Evolutionary conservation across 306 rosid genomes (phyloP).

Genomic region (Dryas alaskensis): DNA sequence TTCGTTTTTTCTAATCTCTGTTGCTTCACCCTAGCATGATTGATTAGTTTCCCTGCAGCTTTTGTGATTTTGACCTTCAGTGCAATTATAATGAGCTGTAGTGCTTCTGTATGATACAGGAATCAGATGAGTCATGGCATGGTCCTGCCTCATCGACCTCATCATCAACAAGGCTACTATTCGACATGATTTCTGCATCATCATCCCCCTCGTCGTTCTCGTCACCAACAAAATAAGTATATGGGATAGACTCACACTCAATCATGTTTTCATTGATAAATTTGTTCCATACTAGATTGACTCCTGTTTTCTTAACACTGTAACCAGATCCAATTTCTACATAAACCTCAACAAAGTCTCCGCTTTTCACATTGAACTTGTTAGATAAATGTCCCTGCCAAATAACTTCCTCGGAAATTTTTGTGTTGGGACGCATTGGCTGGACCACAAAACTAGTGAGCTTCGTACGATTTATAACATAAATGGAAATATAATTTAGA

Average conservation of each 20-base stretch:
- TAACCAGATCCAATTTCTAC: neutral
- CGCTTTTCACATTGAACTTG: conserved; percentile 5
- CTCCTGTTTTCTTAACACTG: conserved; percentile 21
- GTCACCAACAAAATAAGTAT: neutral
- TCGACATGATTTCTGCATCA: too few relatives aligned
- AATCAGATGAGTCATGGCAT: neutral
- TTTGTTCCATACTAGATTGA: neutral
- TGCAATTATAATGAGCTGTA: too few relatives aligned
- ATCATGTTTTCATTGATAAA: neutral
- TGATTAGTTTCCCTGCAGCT: too few relatives aligned
- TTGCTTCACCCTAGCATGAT: too few relatives aligned
- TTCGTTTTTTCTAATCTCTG: too few relatives aligned
- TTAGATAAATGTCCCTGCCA: conserved; percentile 26
- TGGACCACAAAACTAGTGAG: neutral
- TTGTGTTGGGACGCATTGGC: neutral
- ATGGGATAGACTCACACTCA: neutral
- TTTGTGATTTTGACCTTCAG: too few relatives aligned
- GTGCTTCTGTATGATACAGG: too few relatives aligned
- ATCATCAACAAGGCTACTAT: neutral
- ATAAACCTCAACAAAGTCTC: conserved; percentile 17
- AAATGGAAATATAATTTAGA: neutral
- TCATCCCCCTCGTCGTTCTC: too few relatives aligned
- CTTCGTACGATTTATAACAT: conserved; percentile 17
- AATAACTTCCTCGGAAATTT: conserved; percentile 11
- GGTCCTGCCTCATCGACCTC: neutral